Evolutionary conservation across 352 stramenopile species (phyloP).

Genomic region (Saprolegnia diclina): DNA sequence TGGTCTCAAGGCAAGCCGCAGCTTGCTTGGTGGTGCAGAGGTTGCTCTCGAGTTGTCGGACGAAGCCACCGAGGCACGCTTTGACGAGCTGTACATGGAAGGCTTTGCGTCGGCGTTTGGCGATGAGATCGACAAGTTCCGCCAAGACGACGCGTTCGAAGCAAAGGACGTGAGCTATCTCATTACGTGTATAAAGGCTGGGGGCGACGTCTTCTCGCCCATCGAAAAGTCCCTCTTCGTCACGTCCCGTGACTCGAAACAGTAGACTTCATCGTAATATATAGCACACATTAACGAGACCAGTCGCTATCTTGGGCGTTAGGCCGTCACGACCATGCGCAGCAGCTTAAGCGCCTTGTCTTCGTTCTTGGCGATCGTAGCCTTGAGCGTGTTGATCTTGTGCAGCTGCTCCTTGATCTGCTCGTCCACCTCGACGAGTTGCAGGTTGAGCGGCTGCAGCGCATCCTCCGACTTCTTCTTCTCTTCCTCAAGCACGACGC

Average conservation of each 20-base stretch:
- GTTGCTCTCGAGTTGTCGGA: conserved; percentile 8
- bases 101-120: conserved; percentile 79
- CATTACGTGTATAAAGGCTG: conserved; percentile 81
- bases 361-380: conserved; percentile 90
- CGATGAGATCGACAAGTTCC: conserved; percentile 78
- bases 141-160: conserved; percentile 80
- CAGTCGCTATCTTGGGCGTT: conserved; percentile 11
- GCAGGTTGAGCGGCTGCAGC: conserved; percentile 70
- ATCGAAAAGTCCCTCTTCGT: conserved; percentile 81
- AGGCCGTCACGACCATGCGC: conserved; percentile 80
- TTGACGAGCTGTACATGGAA: conserved; percentile 77
- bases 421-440: conserved; percentile 84
- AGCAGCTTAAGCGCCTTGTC: conserved; percentile 87
- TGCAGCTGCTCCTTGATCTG: conserved; percentile 88
- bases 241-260: neutral
- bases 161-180: conserved; percentile 85
- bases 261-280: neutral
- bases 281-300: neutral
- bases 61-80: conserved; percentile 38
- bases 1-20: conserved; percentile 51
- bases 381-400: conserved; percentile 90
- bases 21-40: conserved; percentile 46
- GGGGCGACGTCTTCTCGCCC: conserved; percentile 71
- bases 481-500: conserved; percentile 76
- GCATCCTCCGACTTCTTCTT: conserved; percentile 78